Evolutionary conservation across 1,284 basidiomycete genomes (phyloP).

Genomic region (Leccinum griseonigrum): DNA sequence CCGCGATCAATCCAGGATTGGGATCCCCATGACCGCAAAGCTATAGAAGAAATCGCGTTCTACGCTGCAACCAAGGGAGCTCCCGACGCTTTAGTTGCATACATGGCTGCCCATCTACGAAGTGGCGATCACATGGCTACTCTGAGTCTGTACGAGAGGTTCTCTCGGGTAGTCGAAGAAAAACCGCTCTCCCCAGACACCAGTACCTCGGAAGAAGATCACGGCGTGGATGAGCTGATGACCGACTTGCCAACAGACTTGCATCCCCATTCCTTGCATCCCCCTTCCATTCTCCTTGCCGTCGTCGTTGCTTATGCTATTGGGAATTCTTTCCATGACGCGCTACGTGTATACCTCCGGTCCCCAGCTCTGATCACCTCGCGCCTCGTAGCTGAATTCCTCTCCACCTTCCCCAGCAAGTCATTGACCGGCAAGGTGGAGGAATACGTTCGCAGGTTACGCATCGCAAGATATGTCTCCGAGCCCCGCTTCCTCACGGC

Average conservation of each 20-base stretch:
- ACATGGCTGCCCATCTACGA: conserved; percentile 48
- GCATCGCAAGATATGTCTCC: conserved; percentile 49
- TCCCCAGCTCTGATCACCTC: conserved; percentile 38
- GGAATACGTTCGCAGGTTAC: conserved; percentile 45
- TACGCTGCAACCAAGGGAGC: conserved; percentile 42
- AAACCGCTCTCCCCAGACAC: conserved; percentile 17
- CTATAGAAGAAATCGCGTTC: conserved; percentile 48
- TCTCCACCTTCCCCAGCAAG: conserved; percentile 36
- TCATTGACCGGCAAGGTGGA: conserved; percentile 39
- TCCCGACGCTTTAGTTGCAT: conserved; percentile 46
- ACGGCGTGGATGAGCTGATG: conserved; percentile 19
- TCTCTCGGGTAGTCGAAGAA: conserved; percentile 29
- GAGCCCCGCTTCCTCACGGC: conserved; percentile 48
- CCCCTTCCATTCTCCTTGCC: conserved; percentile 45
- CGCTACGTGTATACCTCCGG: conserved; percentile 43
- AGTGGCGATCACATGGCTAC: conserved; percentile 40
- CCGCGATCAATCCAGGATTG: conserved; percentile 21
- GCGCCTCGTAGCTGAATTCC: conserved; percentile 36
- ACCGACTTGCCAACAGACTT: conserved; percentile 21
- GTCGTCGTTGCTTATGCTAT: conserved; percentile 60
- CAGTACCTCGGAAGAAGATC: conserved; percentile 20
- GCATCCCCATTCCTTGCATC: conserved; percentile 15
- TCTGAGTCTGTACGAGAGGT: conserved; percentile 47
- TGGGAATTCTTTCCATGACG: conserved; percentile 49
- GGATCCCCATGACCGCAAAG: conserved; percentile 28